Percentiles rank a stretch among this genome's conserved stretches.
phyloP scores from a whole-genome alignment of 768 basidiomycete genomes.

The Boletus speciosus region DNA sequence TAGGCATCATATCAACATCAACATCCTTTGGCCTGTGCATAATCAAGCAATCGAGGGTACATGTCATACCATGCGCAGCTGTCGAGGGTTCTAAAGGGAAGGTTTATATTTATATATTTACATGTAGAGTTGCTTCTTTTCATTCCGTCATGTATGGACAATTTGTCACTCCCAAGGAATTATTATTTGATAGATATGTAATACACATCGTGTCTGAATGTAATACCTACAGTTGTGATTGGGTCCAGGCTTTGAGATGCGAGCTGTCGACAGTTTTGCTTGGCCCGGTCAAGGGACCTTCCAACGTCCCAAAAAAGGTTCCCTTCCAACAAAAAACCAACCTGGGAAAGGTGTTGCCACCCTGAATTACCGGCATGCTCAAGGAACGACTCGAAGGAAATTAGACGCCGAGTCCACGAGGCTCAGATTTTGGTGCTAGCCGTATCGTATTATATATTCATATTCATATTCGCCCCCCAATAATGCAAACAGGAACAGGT shows the following conservation, averaged over 20 bases:
- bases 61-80: constrained; percentile 7
- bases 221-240: neutral
- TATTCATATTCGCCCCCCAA: neutral
- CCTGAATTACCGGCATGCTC: neutral
- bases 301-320: too few relatives aligned
- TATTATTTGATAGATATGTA: constrained; percentile 30
- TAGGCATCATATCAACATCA: constrained; percentile 8
- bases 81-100: constrained; percentile 6
- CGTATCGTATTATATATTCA: neutral
- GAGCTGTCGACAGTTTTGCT: neutral
- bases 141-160: constrained; percentile 26
- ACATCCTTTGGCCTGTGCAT: constrained; percentile 1
- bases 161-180: constrained; percentile 21
- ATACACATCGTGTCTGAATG: constrained; percentile 20
- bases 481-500: neutral
- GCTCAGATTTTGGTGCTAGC: neutral
- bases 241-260: neutral
- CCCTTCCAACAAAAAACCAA: neutral
- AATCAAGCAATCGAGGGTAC: constrained; percentile 10
- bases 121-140: constrained; percentile 8
- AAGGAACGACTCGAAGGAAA: neutral
- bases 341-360: neutral
- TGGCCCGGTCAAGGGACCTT: neutral
- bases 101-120: constrained; percentile 12
- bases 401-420: neutral